Percentiles rank a stretch among this genome's conserved stretches.
phyloP scores from a whole-genome alignment of 108 stramenopile genomes.

The Cyclotella sp. region DNA sequence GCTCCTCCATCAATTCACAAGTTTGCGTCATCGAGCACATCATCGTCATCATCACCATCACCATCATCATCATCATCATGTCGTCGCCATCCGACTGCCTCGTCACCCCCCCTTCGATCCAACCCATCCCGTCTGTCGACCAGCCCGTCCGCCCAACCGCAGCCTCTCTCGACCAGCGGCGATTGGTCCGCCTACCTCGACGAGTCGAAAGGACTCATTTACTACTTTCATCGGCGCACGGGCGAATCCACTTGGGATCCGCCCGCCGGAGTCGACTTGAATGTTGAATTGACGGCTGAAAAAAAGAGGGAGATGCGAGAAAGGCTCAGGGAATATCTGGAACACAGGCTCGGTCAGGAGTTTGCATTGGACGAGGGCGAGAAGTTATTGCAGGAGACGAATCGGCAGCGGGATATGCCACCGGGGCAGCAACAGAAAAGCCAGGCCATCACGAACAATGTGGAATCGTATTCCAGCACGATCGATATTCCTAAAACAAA shows the following conservation, averaged over 20 bases:
- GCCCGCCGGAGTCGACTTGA: slow-evolving; percentile 17
- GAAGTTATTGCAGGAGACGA: background rate
- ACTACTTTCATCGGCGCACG: slow-evolving; percentile 79
- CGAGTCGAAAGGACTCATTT: slow-evolving; percentile 75
- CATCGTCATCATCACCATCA: too few species aligned
- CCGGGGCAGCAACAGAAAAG: background rate
- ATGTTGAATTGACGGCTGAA: slow-evolving; percentile 5
- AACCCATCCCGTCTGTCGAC: background rate
- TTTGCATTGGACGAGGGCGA: slow-evolving; percentile 5
- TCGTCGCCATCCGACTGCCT: background rate
- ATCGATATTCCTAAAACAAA: background rate
- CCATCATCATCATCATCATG: background rate
- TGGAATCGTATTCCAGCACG: background rate
- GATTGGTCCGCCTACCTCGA: slow-evolving; percentile 83
- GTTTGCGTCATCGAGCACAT: too few species aligned
- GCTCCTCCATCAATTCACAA: background rate
- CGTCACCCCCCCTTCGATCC: background rate
- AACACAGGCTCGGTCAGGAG: slow-evolving; percentile 19
- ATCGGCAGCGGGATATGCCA: background rate
- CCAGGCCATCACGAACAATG: background rate
- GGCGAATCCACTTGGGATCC: slow-evolving; percentile 57
- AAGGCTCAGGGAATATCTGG: slow-evolving; percentile 27
- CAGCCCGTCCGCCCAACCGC: slow-evolving; percentile 7
- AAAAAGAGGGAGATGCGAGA: slow-evolving; percentile 39
- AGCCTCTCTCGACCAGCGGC: slow-evolving; percentile 64